phyloP scores from a whole-genome alignment of 2,329 filamentous ascomycete species.

The Bipolaris sorokiniana region DNA sequence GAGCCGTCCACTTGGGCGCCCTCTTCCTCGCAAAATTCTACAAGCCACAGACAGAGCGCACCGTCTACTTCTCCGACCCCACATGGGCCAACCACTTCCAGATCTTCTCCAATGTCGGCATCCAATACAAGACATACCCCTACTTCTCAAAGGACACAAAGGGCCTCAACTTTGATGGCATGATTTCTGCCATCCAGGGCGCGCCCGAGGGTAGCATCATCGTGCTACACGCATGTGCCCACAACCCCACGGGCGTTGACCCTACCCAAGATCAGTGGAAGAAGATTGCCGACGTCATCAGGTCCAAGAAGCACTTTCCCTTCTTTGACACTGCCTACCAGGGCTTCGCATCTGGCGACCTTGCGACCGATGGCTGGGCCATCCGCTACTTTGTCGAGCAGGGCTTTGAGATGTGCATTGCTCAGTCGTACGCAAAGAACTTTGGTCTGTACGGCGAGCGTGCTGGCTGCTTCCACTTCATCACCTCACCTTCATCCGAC shows the following conservation, averaged over 20 bases:
- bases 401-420: conserved; percentile 72
- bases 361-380: conserved; percentile 85
- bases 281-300: conserved; percentile 79
- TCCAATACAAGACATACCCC: conserved; percentile 82
- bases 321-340: conserved; percentile 99
- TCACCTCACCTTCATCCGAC: conserved; percentile 74
- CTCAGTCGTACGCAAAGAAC: conserved; percentile 63
- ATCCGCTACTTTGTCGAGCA: conserved; percentile 92
- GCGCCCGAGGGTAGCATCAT: conserved; percentile 84
- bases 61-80: conserved; percentile 89
- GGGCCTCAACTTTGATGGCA: conserved; percentile 89
- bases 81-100: conserved; percentile 99
- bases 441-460: conserved; percentile 92
- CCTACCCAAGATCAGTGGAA: conserved; percentile 94
- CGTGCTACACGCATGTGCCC: conserved; percentile 91
- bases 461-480: conserved; percentile 93
- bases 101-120: conserved; percentile 90
- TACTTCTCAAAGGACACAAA: conserved; percentile 92
- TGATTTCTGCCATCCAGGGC: conserved; percentile 71
- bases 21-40: conserved; percentile 96
- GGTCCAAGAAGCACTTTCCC: conserved; percentile 83
- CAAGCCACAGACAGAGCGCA: conserved; percentile 66
- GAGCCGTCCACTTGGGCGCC: conserved; percentile 89
- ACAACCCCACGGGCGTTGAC: conserved; percentile 98
- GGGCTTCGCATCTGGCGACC: conserved; percentile 92